Evolutionary conservation across 2,329 filamentous ascomycete genomes (phyloP).

Genomic region (Fusarium mundagurra): DNA sequence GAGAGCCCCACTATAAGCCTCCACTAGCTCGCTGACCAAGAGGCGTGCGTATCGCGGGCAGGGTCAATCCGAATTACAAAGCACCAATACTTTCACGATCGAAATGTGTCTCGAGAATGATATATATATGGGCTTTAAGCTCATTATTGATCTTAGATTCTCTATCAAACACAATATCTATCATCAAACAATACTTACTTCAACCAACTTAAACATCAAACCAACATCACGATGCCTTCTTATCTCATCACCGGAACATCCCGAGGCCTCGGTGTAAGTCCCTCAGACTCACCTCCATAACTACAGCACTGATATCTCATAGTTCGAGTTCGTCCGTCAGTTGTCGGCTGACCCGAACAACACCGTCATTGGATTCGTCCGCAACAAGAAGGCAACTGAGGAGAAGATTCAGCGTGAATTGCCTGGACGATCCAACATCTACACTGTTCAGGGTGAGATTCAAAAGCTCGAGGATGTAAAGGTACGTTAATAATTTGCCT

Average conservation of each 20-base stretch:
- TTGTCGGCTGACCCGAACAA: constrained; percentile 54
- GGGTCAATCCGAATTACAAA: constrained; percentile 3
- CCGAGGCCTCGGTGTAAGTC: constrained; percentile 30
- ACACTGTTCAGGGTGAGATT: constrained; percentile 27
- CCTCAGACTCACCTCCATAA: fast-evolving
- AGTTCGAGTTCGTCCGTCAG: constrained; percentile 51
- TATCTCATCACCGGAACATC: constrained; percentile 34
- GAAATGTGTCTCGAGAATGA: background rate
- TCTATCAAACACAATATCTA: fast-evolving
- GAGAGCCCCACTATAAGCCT: background rate
- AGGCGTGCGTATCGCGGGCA: background rate
- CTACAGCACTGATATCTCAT: fast-evolving
- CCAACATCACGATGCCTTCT: constrained; percentile 16
- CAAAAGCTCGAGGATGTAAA: constrained; percentile 6
- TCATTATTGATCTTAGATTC: fast-evolving
- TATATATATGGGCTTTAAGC: background rate
- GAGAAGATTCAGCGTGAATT: constrained; percentile 47
- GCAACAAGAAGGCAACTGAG: constrained; percentile 53
- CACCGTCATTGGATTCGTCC: constrained; percentile 56
- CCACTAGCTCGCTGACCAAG: background rate
- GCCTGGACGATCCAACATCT: constrained; percentile 40
- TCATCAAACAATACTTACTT: background rate
- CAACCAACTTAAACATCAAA: background rate
- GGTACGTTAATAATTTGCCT: background rate
- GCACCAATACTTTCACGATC: background rate